Conservation (phyloP, 1,139 yeast genomes). For the Nakaseomyces sp. region DNA sequence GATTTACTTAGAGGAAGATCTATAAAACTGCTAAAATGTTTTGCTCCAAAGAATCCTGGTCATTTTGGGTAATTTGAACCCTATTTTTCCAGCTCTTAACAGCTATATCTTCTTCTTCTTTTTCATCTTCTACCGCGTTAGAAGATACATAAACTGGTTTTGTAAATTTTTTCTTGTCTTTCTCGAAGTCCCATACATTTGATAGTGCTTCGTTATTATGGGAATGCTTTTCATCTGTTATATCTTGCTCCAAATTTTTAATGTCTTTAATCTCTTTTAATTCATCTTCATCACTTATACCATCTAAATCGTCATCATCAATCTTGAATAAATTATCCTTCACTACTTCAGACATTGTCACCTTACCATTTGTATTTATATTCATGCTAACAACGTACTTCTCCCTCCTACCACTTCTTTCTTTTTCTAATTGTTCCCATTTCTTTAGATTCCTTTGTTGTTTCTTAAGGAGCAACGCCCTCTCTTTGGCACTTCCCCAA, state of each 20-base stretch:
- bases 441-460: constrained; percentile 69
- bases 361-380: constrained; percentile 71
- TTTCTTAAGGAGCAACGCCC: constrained; percentile 70
- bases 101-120: neutral
- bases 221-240: constrained; percentile 29
- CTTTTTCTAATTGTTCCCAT: constrained; percentile 49
- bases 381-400: constrained; percentile 63
- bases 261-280: constrained; percentile 28
- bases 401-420: constrained; percentile 62
- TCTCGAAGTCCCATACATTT: constrained; percentile 51
- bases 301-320: constrained; percentile 25
- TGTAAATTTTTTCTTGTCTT: constrained; percentile 43
- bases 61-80: constrained; percentile 18
- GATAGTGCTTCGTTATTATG: constrained; percentile 30
- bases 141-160: constrained; percentile 27
- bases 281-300: constrained; percentile 29
- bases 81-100: constrained; percentile 12
- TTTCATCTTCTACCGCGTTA: constrained; percentile 1
- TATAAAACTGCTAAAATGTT: constrained; percentile 22
- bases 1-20: neutral
- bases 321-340: constrained; percentile 18
- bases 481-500: constrained; percentile 87
- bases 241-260: constrained; percentile 30
- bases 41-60: constrained; percentile 20
- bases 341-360: constrained; percentile 24